These are phyloP conservation scores for Saccharomycodes ludwigii DNA, from an alignment of 805 yeast species.

Conservation along the genomic window DNA sequence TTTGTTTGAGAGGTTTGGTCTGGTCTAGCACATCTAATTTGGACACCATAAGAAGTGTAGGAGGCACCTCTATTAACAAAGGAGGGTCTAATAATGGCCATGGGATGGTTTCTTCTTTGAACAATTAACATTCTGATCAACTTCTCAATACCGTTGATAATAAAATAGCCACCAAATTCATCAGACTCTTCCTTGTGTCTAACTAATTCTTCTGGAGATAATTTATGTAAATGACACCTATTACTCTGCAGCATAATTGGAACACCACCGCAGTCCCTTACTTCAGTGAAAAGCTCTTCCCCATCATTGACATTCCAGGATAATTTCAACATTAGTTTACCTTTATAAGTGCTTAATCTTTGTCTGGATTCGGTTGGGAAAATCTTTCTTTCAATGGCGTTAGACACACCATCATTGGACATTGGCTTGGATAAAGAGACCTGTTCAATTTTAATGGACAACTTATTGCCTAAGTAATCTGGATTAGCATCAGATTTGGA, in stretches of 20 bases:
- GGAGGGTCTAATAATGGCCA: slow-evolving; percentile 94
- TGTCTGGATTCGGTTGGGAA: slow-evolving; percentile 87
- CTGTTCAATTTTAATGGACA: slow-evolving; percentile 73
- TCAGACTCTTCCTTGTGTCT: slow-evolving; percentile 78
- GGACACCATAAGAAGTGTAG: slow-evolving; percentile 84
- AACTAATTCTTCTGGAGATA: slow-evolving; percentile 77
- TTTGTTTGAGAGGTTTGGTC: slow-evolving; percentile 97
- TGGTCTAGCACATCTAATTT: slow-evolving; percentile 86
- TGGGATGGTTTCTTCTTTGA: slow-evolving; percentile 94
- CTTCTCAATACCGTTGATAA: slow-evolving; percentile 94
- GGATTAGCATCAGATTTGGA: slow-evolving; percentile 30
- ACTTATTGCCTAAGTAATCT: slow-evolving; percentile 70
- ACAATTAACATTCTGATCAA: slow-evolving; percentile 94
- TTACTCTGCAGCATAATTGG: slow-evolving; percentile 88
- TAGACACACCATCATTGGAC: slow-evolving; percentile 38
- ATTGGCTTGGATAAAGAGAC: slow-evolving; percentile 81
- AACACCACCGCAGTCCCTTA: slow-evolving; percentile 81
- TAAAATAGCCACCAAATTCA: slow-evolving; percentile 93
- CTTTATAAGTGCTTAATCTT: slow-evolving; percentile 71
- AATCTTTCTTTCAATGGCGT: slow-evolving; percentile 63
- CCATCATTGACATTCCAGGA: slow-evolving; percentile 85
- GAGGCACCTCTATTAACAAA: slow-evolving; percentile 89
- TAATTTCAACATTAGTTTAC: slow-evolving; percentile 65
- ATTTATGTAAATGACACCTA: slow-evolving; percentile 77
- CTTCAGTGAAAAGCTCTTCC: slow-evolving; percentile 57